Conservation (phyloP, 176 grass and related monocot species). For the Alopecurus myosuroides region DNA sequence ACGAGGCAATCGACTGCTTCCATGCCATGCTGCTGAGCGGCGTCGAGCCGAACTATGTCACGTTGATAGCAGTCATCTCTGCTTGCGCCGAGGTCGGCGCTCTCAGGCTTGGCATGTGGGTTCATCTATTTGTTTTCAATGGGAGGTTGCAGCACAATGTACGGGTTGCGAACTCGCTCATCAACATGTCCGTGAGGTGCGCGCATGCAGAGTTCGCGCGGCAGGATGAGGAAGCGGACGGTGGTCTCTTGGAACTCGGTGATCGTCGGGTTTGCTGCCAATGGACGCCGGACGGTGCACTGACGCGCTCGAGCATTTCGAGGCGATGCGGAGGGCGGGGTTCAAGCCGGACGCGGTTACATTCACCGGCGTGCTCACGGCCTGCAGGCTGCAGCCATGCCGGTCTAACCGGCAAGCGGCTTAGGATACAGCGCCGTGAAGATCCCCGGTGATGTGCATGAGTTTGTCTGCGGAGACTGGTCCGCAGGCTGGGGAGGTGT, state of each 20-base stretch:
- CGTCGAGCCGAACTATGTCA: constrained; percentile 51
- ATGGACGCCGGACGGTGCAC: constrained; percentile 38
- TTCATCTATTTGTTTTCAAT: constrained; percentile 41
- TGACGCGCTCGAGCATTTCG: no score
- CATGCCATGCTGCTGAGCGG: constrained; percentile 37
- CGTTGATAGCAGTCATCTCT: constrained; percentile 36
- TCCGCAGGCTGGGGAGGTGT: constrained; percentile 28
- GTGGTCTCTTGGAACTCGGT: constrained; percentile 65
- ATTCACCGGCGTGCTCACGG: no score
- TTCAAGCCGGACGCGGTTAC: no score
- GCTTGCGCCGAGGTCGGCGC: constrained; percentile 47
- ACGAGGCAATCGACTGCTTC: constrained; percentile 56
- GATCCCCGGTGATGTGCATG: constrained; percentile 49
- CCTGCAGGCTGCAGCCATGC: no score
- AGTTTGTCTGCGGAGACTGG: constrained; percentile 49
- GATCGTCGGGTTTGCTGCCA: constrained; percentile 43
- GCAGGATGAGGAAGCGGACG: constrained; percentile 41
- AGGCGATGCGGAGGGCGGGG: no score
- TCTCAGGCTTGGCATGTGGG: constrained; percentile 60
- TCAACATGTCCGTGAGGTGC: constrained; percentile 69
- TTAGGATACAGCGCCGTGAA: constrained; percentile 52
- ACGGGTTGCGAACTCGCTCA: constrained; percentile 49
- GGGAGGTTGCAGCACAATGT: no score
- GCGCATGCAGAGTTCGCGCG: constrained; percentile 43
- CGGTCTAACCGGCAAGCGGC: no score